These are phyloP conservation scores for Syzygium malaccense DNA, from an alignment of 441 rosid species.

Conservation along the genomic window DNA sequence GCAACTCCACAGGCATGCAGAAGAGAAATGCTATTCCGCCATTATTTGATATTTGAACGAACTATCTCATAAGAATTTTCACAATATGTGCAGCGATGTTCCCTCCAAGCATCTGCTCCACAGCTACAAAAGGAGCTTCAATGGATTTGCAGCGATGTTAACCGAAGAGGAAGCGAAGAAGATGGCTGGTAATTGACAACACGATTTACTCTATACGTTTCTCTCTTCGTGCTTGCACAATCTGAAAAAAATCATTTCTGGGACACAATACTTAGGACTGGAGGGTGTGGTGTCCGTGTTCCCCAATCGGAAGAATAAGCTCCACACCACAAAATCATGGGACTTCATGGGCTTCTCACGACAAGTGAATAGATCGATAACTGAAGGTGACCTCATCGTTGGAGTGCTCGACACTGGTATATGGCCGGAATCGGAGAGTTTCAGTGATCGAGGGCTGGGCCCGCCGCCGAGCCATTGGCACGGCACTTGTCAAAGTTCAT, in stretches of 20 bases:
- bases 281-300: constrained; percentile 54
- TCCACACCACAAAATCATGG: constrained; percentile 39
- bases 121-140: no score
- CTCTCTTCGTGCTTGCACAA: no score
- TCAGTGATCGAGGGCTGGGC: constrained; percentile 20
- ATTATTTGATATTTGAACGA: no score
- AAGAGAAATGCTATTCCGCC: no score
- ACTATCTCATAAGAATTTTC: no score
- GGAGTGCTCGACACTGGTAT: constrained; percentile 41
- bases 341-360: not conserved
- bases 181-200: no score
- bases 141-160: no score
- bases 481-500: constrained; percentile 27
- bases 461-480: constrained; percentile 31
- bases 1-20: no score
- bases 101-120: no score
- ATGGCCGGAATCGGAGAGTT: constrained; percentile 34
- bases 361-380: not conserved
- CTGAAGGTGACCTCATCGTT: constrained; percentile 26
- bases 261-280: constrained; percentile 9
- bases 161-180: no score
- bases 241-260: not conserved
- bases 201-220: no score
- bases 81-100: no score
- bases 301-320: constrained; percentile 32